These are phyloP conservation scores for Starmerella bombicola DNA, from an alignment of 805 yeast species.

Conservation along the genomic window DNA sequence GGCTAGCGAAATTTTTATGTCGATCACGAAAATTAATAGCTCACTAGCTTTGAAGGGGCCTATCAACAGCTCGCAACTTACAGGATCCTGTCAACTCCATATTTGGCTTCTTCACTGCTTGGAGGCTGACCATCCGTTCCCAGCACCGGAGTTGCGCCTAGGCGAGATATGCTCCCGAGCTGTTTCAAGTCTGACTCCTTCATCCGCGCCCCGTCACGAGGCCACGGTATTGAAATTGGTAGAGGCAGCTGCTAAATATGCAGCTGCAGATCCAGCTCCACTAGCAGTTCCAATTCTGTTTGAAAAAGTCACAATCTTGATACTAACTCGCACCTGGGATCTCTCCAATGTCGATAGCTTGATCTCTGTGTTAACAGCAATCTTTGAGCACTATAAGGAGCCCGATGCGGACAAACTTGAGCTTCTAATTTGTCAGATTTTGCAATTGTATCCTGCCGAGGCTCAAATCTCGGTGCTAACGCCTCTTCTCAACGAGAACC, in stretches of 20 bases:
- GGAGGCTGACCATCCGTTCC: neutral
- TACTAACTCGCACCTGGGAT: constrained; percentile 1
- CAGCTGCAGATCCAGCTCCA: neutral
- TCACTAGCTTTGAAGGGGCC: neutral
- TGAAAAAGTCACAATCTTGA: neutral
- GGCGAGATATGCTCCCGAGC: constrained; percentile 1
- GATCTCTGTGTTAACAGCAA: neutral
- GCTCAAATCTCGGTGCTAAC: neutral
- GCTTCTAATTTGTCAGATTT: neutral
- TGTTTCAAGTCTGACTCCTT: neutral
- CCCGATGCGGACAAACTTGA: neutral
- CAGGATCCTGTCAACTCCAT: neutral
- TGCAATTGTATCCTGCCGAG: neutral
- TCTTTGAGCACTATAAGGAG: constrained; percentile 1
- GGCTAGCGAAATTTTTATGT: constrained; percentile 1
- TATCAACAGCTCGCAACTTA: neutral
- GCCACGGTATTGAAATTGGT: neutral
- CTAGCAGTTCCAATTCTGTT: neutral
- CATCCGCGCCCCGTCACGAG: neutral
- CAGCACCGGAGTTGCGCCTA: neutral
- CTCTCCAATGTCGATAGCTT: neutral
- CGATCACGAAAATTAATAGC: neutral
- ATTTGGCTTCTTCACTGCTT: constrained; percentile 1
- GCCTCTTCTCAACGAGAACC: neutral
- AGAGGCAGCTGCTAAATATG: constrained; percentile 2